A percentile compares a stretch with the other conserved stretches of the same genome.
phyloP scores from a whole-genome alignment of 805 yeast species.

The Suhomyces sp. region DNA sequence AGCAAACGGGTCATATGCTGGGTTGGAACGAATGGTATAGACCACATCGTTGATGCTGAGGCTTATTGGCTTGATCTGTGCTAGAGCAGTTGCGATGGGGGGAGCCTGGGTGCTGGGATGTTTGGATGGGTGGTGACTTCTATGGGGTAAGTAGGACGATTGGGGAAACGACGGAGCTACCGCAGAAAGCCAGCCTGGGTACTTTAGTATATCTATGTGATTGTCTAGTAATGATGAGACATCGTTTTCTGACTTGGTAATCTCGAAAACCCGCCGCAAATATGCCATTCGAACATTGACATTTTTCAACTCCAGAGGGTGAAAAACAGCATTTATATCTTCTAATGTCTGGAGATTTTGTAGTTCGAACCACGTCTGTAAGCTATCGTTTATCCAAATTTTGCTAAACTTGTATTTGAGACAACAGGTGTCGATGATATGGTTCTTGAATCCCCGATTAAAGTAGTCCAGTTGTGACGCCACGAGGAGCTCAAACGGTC shows the following conservation, averaged over 20 bases:
- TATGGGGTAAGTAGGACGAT: not conserved
- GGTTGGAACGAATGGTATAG: conserved; percentile 5
- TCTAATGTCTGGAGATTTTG: conserved; percentile 4
- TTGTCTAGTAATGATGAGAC: not conserved
- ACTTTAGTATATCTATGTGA: not conserved
- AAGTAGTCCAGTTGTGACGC: conserved; percentile 14
- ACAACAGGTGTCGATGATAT: conserved; percentile 12
- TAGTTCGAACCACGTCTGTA: conserved; percentile 2
- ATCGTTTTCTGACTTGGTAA: not conserved
- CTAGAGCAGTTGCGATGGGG: not conserved
- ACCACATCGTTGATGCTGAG: conserved; percentile 10
- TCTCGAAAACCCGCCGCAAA: conserved; percentile 4
- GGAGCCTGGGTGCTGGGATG: not conserved
- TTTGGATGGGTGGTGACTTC: too few species aligned
- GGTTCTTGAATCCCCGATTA: conserved; percentile 8
- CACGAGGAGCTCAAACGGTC: conserved; percentile 23
- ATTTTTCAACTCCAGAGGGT: not conserved
- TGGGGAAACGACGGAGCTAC: conserved; percentile 1
- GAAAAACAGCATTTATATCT: not conserved
- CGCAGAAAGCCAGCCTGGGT: conserved; percentile 12
- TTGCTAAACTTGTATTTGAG: conserved; percentile 7
- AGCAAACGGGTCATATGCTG: conserved; percentile 4
- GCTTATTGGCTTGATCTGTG: not conserved
- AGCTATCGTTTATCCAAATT: conserved; percentile 3
- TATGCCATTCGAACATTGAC: conserved; percentile 2